These are phyloP conservation scores for Botrytis fabae DNA, from an alignment of 2,329 filamentous ascomycete species.

Conservation along the genomic window DNA sequence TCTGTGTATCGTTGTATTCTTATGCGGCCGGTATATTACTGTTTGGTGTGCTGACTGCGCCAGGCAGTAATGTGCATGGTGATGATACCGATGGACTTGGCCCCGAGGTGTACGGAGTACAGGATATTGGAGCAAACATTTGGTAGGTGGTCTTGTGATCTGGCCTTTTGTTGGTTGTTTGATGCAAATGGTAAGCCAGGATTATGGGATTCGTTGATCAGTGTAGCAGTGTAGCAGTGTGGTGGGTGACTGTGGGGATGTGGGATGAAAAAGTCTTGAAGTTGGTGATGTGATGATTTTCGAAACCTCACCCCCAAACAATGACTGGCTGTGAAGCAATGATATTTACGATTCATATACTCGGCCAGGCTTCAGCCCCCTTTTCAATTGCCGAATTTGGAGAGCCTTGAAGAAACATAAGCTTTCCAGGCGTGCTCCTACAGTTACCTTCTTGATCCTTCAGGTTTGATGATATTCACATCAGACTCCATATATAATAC, in stretches of 20 bases:
- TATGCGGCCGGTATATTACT: constrained; percentile 1
- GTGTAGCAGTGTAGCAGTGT: constrained; percentile 7
- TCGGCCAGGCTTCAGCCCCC: constrained; percentile 3
- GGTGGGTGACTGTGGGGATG: neutral
- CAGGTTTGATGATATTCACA: constrained; percentile 12
- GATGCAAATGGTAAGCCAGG: neutral
- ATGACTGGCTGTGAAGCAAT: neutral
- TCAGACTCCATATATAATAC: neutral
- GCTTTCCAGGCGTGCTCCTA: neutral
- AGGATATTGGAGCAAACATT: neutral
- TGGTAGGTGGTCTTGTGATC: constrained; percentile 4
- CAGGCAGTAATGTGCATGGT: neutral
- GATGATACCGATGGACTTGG: neutral
- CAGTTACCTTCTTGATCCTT: constrained; percentile 8
- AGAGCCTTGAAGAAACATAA: constrained; percentile 16
- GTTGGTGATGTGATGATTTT: constrained; percentile 10
- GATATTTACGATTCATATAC: neutral
- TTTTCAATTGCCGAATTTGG: neutral
- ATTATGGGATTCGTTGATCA: neutral
- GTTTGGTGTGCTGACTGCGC: constrained; percentile 5
- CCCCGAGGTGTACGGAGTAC: neutral
- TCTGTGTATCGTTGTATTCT: neutral
- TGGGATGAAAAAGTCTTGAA: constrained; percentile 1
- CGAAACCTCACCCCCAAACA: neutral
- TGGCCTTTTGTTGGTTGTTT: constrained; percentile 3